These are phyloP conservation scores for Malus hybrid DNA, from an alignment of 331 rosid species.

Conservation along the genomic window DNA sequence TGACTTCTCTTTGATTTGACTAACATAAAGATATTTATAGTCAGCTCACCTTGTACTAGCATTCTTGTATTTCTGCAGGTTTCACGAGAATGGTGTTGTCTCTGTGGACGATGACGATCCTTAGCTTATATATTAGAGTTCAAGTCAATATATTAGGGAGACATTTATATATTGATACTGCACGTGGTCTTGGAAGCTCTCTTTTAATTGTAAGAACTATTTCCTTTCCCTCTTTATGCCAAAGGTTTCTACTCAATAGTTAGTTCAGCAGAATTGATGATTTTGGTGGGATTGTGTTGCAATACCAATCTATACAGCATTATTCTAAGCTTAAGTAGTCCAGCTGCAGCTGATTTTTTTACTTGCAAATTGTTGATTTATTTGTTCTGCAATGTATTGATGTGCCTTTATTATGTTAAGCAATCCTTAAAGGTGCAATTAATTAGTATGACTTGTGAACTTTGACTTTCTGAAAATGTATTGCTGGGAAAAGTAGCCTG, in stretches of 20 bases:
- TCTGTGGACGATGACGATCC: slow-evolving; percentile 71
- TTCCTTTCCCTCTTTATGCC: slow-evolving; percentile 12
- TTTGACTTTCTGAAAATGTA: neutral
- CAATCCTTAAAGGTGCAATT: neutral
- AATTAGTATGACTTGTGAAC: neutral
- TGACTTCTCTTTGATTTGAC: slow-evolving; percentile 1
- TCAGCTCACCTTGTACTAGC: slow-evolving; percentile 5
- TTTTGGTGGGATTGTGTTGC: neutral
- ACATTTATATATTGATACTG: slow-evolving; percentile 81
- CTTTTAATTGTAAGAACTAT: slow-evolving; percentile 37
- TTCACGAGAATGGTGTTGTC: slow-evolving; percentile 83
- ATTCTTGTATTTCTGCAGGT: slow-evolving; percentile 41
- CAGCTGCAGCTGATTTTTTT: neutral
- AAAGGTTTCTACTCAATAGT: neutral
- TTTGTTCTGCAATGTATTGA: neutral
- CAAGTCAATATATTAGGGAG: slow-evolving; percentile 95
- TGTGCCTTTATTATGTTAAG: neutral
- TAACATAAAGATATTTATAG: neutral
- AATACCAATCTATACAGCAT: neutral
- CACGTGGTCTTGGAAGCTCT: slow-evolving; percentile 64
- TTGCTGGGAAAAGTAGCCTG: neutral
- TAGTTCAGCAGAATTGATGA: neutral
- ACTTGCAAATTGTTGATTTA: neutral
- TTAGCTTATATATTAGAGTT: slow-evolving; percentile 82
- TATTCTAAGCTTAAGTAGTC: neutral